Evolutionary conservation across 805 yeast genomes (phyloP), one percentile per base, ranked within the genome.

Genomic region (Spencermartinsiella europaea): DNA sequence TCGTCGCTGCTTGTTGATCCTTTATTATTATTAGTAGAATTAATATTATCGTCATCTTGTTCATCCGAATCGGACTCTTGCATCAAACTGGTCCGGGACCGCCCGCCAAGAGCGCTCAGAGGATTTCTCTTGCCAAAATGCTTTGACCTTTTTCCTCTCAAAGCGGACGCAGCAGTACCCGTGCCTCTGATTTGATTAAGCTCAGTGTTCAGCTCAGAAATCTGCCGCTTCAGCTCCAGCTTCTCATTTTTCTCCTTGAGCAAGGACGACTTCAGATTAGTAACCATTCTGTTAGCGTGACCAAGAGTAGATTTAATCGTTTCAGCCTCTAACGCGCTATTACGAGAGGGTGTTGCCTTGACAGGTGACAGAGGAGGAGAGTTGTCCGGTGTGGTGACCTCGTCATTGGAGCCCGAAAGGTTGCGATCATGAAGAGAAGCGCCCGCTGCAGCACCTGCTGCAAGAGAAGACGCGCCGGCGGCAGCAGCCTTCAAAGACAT

Each of bases 301-400:
- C 72, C 70, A 54, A 86, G 70, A 20, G 85, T 81, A 0, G 83
- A 74, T 51, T 75, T 72, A 52, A 84, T 64, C 1, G 89, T 81
- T 57, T 85, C 90, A 2, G 76, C 67, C 57, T 84, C 87, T 37
- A 84, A 56, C n/a, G 52, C 59, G 12, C 59, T 46, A 44, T 61
- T 56, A 37, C 59, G 57, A 8, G 62, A 51, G 4, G 65, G 64
- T 7, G 66, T 57, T 1, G 57, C 58, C 41, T 63, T 63, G 35
- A 65, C 56, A 1, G 69, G 69, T 2, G 69, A 64, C 34, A 52
- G 27, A 10, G 66, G 63, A 21, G 67, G 62, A 4, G 64, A 56
- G 8, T 50, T 48, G 7, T 54, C 60, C 1, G 66, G 64, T 15
- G 64, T 55, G 4, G 47, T 40, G 31, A 50, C 55, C 22, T 47